Evolutionary conservation across 1,284 basidiomycete species (phyloP), one percentile per base, ranked within the genome.

Genomic region (Cronartium quercuum): DNA sequence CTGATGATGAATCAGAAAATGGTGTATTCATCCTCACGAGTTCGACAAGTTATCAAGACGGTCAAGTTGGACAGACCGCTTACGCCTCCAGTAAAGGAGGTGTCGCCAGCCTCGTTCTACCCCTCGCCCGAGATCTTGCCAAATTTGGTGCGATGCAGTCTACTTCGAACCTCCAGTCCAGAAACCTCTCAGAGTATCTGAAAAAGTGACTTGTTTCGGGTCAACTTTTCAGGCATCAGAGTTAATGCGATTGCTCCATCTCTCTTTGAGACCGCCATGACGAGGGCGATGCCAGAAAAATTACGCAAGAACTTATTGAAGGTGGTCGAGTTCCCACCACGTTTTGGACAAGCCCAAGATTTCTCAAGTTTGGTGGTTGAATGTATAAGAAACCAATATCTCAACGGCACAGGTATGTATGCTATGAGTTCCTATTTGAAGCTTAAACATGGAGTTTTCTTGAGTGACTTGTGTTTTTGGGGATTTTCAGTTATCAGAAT

Each of bases 11-110:
- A 34, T n/a, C 66, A 1, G 82, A 83, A 62, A 65, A 77, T 1
- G 82, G 82, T 6, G 80, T 83, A n/a, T 82, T 83, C 73, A 79
- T 83, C 71, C 76, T 81, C 60, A 81, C 80, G 9, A 78, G 79
- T 35, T 79, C 78, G 1, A 81, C 81, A 2, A 79, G 80, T 35
- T 81, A 79, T 0, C 77, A 81, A 21, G 82, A 83, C 38, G 82
- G 82, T 6, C 82, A 82, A 66, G 77, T 77, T n/a, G 81, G 81
- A 4, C 80, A 82, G 68, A 79, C 78, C n/a, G 77, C 80, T 24
- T 82, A 82, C 66, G 79, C 79, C 0, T 78, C 79, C 1, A 77
- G 76, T 61, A 82, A 82, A 67, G 82, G 80, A 0, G 82, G 80
- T 0, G 80, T 83, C 0, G 77, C 80, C 15, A 77, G 77, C 1